Conservation (phyloP, 371 early-diverging fungal genomes). For the Mortierella sp. region DNA sequence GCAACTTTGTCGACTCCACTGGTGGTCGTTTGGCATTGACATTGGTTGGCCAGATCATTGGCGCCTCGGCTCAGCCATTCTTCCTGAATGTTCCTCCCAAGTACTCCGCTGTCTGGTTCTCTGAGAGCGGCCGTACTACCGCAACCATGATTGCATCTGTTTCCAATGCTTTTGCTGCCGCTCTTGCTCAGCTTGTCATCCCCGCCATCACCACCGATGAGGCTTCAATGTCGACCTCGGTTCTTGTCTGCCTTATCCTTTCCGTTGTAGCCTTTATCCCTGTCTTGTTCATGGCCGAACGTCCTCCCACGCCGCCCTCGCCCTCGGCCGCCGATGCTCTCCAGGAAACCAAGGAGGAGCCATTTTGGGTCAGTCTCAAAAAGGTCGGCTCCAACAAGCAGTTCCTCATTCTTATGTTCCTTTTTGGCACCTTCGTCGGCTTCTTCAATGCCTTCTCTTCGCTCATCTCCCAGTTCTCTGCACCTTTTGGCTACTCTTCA, state of each 20-base stretch:
- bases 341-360: constrained; percentile 41
- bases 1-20: constrained; percentile 59
- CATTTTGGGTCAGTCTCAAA: constrained; percentile 63
- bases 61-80: constrained; percentile 72
- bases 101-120: constrained; percentile 76
- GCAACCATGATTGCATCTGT: constrained; percentile 71
- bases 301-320: constrained; percentile 66
- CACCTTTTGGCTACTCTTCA: constrained; percentile 74
- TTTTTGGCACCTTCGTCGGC: constrained; percentile 72
- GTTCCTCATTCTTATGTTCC: constrained; percentile 66
- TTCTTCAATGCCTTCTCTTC: constrained; percentile 75
- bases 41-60: constrained; percentile 71
- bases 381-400: constrained; percentile 62
- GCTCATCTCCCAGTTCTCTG: constrained; percentile 68
- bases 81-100: constrained; percentile 72
- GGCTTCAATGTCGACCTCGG: constrained; percentile 58
- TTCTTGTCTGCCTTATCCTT: constrained; percentile 64
- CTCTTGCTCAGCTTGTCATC: constrained; percentile 67
- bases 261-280: constrained; percentile 61
- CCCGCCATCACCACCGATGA: constrained; percentile 61
- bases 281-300: constrained; percentile 61
- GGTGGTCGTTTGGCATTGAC: constrained; percentile 60
- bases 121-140: constrained; percentile 70
- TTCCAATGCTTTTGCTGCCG: constrained; percentile 64
- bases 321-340: constrained; percentile 54